These are phyloP conservation scores for Myxozyma sirexii DNA, from an alignment of 805 yeast genomes.

Conservation along the genomic window DNA sequence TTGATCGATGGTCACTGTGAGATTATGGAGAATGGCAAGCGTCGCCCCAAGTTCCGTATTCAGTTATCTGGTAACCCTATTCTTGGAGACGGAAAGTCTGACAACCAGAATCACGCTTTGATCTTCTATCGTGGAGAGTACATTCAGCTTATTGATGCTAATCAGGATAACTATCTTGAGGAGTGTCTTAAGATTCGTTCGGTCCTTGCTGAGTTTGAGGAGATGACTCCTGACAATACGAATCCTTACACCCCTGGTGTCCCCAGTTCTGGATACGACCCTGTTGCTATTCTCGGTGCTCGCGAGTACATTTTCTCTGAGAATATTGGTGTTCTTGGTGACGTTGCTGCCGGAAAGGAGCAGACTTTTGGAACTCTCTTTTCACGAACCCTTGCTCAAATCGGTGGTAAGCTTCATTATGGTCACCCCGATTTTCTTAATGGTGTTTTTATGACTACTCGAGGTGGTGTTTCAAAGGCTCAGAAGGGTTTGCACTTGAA, in stretches of 20 bases:
- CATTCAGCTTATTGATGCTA: slow-evolving; percentile 92
- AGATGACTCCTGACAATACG: slow-evolving; percentile 54
- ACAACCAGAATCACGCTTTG: slow-evolving; percentile 86
- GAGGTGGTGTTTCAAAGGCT: slow-evolving; percentile 95
- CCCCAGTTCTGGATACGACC: slow-evolving; percentile 45
- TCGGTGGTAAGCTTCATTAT: slow-evolving; percentile 92
- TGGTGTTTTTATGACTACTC: slow-evolving; percentile 86
- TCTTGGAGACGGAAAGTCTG: slow-evolving; percentile 94
- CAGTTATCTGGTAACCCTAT: slow-evolving; percentile 91
- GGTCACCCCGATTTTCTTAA: slow-evolving; percentile 97
- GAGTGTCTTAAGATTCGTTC: slow-evolving; percentile 91
- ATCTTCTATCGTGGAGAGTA: slow-evolving; percentile 92
- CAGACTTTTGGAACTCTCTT: slow-evolving; percentile 96
- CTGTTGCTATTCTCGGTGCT: slow-evolving; percentile 93
- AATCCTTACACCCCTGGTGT: slow-evolving; percentile 66
- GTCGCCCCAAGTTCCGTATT: slow-evolving; percentile 66
- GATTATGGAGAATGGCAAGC: slow-evolving; percentile 57
- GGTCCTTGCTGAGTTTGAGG: slow-evolving; percentile 89
- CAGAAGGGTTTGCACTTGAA: slow-evolving; percentile 90
- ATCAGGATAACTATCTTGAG: slow-evolving; percentile 92
- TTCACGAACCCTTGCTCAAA: slow-evolving; percentile 89
- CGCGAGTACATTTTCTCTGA: slow-evolving; percentile 94
- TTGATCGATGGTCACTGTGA: slow-evolving; percentile 64
- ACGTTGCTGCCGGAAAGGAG: slow-evolving; percentile 96
- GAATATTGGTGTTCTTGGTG: slow-evolving; percentile 89